Percentiles rank a stretch among this genome's conserved stretches.
Evolutionary conservation across 2,329 filamentous ascomycete genomes (phyloP).

Genomic region (Penicillium sclerotiorum): DNA sequence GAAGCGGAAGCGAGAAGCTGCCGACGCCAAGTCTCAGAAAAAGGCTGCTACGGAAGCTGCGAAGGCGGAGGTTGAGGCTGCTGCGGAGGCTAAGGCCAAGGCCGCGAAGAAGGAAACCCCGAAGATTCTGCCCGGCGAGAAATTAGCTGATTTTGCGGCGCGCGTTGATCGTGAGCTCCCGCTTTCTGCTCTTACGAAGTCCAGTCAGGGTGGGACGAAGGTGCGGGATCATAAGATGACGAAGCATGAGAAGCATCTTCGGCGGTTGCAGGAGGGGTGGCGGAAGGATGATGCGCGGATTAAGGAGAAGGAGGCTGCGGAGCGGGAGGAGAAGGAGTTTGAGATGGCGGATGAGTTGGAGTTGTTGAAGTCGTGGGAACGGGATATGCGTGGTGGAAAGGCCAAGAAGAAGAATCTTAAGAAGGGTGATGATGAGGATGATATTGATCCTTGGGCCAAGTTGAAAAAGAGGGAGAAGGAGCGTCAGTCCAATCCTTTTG

Average conservation of each 20-base stretch:
- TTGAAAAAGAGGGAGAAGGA: slow-evolving; percentile 62
- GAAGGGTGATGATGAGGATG: slow-evolving; percentile 52
- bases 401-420: slow-evolving; percentile 49
- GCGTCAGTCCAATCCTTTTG: slow-evolving; percentile 42
- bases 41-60: slow-evolving; percentile 11
- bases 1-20: slow-evolving; percentile 50
- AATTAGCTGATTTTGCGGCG: slow-evolving; percentile 75
- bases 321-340: slow-evolving; percentile 67
- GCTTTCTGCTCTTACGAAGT: slow-evolving; percentile 69
- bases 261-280: slow-evolving; percentile 62
- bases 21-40: slow-evolving; percentile 8
- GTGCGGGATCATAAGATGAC: slow-evolving; percentile 65
- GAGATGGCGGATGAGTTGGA: slow-evolving; percentile 65
- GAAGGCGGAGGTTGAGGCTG: slow-evolving; percentile 4
- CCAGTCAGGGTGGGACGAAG: slow-evolving; percentile 36
- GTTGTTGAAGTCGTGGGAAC: slow-evolving; percentile 64
- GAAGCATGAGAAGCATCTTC: slow-evolving; percentile 79
- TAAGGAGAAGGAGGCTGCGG: slow-evolving; percentile 77
- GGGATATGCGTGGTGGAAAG: slow-evolving; percentile 55
- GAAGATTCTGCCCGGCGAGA: slow-evolving; percentile 81
- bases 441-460: slow-evolving; percentile 77
- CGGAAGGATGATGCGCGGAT: slow-evolving; percentile 55
- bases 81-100: slow-evolving; percentile 19
- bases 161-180: slow-evolving; percentile 86
- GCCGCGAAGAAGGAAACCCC: slow-evolving; percentile 50